Evolutionary conservation across 768 basidiomycete genomes (phyloP).

Genomic region (Lactarius sanguifluus): DNA sequence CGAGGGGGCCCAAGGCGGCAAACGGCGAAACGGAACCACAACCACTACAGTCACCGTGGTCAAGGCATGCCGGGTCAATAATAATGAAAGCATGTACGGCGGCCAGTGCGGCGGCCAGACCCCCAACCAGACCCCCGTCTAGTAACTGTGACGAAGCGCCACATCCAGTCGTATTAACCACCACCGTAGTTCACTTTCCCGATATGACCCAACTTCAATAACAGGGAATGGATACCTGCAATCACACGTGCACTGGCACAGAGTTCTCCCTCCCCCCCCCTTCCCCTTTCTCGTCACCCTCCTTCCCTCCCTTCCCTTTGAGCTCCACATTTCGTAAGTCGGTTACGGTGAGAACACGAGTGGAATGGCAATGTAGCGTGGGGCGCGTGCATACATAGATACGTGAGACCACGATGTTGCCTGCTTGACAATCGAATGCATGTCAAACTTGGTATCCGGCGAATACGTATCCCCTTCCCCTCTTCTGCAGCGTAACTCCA

Average conservation of each 20-base stretch:
- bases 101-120: slow-evolving; percentile 1
- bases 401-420: neutral
- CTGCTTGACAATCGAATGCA: slow-evolving; percentile 8
- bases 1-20: neutral
- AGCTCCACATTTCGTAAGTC: slow-evolving; percentile 1
- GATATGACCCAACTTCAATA: slow-evolving; percentile 11
- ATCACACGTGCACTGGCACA: slow-evolving; percentile 10
- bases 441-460: slow-evolving; percentile 15
- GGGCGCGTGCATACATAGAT: neutral
- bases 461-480: slow-evolving; percentile 17
- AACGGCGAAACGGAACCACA: neutral
- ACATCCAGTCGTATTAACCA: slow-evolving; percentile 12
- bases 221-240: neutral
- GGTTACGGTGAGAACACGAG: neutral
- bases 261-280: neutral
- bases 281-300: neutral
- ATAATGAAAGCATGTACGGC: slow-evolving; percentile 12
- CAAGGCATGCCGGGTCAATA: slow-evolving; percentile 11
- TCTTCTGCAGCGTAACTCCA: slow-evolving; percentile 17
- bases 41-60: slow-evolving; percentile 4
- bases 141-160: slow-evolving; percentile 17
- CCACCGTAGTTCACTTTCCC: slow-evolving; percentile 20
- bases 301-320: neutral
- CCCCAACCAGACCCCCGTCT: slow-evolving; percentile 10
- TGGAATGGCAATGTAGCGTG: neutral